Base-by-base conservation (phyloP, 192 early-diverging fungal genomes). In the Hyaloraphidium curvatum region DNA sequence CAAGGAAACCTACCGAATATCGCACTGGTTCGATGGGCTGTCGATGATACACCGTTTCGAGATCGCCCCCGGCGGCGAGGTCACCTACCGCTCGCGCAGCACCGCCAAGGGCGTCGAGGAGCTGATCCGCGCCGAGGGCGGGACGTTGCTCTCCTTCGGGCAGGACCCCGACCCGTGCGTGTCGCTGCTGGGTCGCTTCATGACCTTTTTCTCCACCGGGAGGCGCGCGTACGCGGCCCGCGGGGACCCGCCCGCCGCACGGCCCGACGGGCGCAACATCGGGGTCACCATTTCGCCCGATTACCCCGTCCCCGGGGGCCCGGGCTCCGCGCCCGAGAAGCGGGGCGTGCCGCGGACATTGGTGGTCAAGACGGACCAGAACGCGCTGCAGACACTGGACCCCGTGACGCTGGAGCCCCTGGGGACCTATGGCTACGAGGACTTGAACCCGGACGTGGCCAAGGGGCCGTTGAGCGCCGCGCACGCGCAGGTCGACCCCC, bases 401-500 rank as follows among this genome's bases (percentile, higher is more conserved):
- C 67, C 67, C 3, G 51, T 62, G 17, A 71, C 69, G 0, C 58
- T 71, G 27, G 64, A 65, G 28, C 63, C 66, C 22, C 26, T 50
- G 25, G 33, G 56, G 22, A 21, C 59, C 30, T 57, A 64, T 39
- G 55, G 55, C 0, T 66, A 60, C 40, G 55, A 54, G 27, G 71
- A 76, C 29, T 62, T 83, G 50, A 83, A 84, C 61, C 55, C 71
- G 7, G 60, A 60, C 16, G 80, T 84, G 54, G 72, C 66, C 55
- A n/a, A n/a, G n/a, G 82, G 82, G 3, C 63, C 68, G 41, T 68
- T 73, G 33, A 69, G 80, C 21, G 71, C 74, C 27, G 78, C 84
- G 28, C 80, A 87, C 56, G 68, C 75, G 29, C 76, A 81, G 55
- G 78, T 69, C 55, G 84, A 87, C 62, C 50, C 71, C 3, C 51